Base-by-base conservation (phyloP, 2,329 filamentous ascomycete species). In the Anisogramma anomala region DNA sequence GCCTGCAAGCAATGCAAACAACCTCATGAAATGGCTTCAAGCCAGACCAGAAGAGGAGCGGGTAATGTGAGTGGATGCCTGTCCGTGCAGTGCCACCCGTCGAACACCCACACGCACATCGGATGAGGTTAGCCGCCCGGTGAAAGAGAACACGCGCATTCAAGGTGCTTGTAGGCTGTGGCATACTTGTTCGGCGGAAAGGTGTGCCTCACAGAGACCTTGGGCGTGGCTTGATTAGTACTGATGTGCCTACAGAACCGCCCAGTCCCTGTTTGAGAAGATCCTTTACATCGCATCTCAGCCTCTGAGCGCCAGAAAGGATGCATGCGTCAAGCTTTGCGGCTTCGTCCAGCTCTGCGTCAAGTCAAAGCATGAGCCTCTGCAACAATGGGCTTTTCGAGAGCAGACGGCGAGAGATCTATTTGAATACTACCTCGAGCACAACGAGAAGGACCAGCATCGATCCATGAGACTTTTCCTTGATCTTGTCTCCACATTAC, bases 391-490 rank as follows among this genome's bases (percentile, higher is more conserved):
- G 64, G 70, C 71, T 1, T 77, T 74, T 46, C 68, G 67, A 9
- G 56, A 64, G 46, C 53, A 60, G 22, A 67, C 71, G 3, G 66
- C 63, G 15, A 49, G 68, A 37, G 60, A 61, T 39, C 58, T 81
- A 18, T 78, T 79, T 58, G 62, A 71, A 40, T 79, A 77, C 52
- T 82, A 76, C 53, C 62, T 80, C 37, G 75, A 79, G 51, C 80
- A 76, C 74, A 79, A 77, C 50, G 77, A 80, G 51, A 73, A 72
- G 42, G 76, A 80, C 52, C 71, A 76, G 45, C 72, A 79, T 50
- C 66, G 77, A 9, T 76, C 76, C 26, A 73, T 80, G 71, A 72
- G 71, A 47, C 65, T 79, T 43, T 69, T 79, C 4, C 63, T 80
- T 23, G 76, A 81, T 48, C 60, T 77, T 15, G 58, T 79, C 17